Conservation (phyloP, 2,329 filamentous ascomycete species). For the Neurospora sp. region DNA sequence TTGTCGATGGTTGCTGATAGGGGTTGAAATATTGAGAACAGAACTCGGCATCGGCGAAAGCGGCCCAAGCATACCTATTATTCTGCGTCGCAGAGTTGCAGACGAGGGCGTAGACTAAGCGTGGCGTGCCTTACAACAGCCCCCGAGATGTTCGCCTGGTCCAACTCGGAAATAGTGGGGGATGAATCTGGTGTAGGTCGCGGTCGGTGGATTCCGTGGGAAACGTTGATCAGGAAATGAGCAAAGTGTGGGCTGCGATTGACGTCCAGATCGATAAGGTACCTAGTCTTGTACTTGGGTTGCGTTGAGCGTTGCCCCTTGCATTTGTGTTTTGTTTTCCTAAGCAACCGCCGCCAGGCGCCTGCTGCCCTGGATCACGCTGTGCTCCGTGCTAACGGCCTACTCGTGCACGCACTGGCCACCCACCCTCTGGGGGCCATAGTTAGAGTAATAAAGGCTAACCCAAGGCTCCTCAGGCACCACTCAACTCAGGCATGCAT, state of each 20-base stretch:
- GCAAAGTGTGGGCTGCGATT: neutral
- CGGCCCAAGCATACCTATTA: conserved; percentile 27
- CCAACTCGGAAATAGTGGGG: neutral
- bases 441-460: neutral
- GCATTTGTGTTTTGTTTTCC: neutral
- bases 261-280: neutral
- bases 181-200: neutral
- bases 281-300: neutral
- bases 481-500: neutral
- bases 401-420: no score
- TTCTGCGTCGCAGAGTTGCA: no score
- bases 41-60: conserved; percentile 29
- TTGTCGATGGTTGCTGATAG: conserved; percentile 19
- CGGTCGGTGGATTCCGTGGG: neutral
- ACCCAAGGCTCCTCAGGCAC: neutral
- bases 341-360: neutral
- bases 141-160: neutral
- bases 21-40: conserved; percentile 28
- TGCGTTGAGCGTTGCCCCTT: neutral
- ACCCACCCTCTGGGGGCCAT: no score
- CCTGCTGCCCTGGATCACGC: neutral
- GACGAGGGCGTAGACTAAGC: neutral
- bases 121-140: neutral
- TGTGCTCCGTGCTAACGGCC: neutral
- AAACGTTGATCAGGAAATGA: neutral